Evolutionary conservation across 2,329 filamentous ascomycete genomes (phyloP).

Genomic region (Emmonsia crescens): DNA sequence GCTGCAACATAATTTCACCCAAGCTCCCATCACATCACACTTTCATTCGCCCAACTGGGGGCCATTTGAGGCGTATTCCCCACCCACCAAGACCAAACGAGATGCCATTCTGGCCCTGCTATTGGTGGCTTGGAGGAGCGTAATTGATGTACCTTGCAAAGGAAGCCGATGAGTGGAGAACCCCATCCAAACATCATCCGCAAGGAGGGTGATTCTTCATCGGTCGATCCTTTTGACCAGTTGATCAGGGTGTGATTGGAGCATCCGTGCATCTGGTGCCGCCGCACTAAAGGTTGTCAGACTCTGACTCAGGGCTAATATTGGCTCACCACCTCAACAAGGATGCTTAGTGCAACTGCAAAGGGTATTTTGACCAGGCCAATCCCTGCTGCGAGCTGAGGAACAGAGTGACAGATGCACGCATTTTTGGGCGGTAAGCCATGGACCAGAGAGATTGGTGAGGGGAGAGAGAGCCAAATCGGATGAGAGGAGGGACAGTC

Average conservation of each 20-base stretch:
- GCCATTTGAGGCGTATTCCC: not conserved
- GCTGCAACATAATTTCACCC: not conserved
- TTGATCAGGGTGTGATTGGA: not conserved
- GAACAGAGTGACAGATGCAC: not conserved
- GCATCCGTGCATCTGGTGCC: not conserved
- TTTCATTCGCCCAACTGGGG: not conserved
- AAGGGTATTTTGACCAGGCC: not conserved
- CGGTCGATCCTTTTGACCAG: not conserved
- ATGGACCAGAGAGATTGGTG: not conserved
- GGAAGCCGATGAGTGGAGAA: not conserved
- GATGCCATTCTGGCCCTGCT: not conserved
- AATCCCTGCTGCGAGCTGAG: not conserved
- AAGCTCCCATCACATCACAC: not conserved
- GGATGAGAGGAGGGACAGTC: not conserved
- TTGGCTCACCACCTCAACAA: not conserved
- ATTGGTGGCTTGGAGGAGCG: not conserved
- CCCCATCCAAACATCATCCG: not conserved
- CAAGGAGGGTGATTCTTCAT: not conserved
- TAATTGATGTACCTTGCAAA: not conserved
- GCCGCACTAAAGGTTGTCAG: not conserved
- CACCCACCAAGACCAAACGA: not conserved
- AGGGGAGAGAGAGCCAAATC: not conserved
- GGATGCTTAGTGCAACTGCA: too few relatives aligned
- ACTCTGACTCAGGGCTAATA: not conserved
- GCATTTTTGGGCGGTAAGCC: not conserved